These are phyloP conservation scores for Pythium utonaiense DNA, from an alignment of 352 stramenopile species.

Conservation along the genomic window DNA sequence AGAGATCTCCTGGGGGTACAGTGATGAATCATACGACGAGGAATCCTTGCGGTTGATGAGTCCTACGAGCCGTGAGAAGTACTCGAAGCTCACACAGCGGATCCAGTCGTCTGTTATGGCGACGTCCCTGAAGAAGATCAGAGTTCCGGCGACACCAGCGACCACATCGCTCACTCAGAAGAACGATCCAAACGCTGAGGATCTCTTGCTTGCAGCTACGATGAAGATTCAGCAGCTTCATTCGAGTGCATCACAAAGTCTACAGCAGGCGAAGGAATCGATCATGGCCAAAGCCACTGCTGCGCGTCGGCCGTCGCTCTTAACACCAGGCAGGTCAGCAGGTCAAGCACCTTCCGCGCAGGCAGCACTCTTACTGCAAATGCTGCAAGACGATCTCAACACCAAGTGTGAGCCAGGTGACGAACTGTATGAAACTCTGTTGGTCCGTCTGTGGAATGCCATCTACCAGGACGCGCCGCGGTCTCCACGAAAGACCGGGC, in stretches of 20 bases:
- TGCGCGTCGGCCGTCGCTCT: constrained; percentile 4
- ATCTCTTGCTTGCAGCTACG: constrained; percentile 51
- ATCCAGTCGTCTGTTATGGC: constrained; percentile 32
- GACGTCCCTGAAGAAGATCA: constrained; percentile 40
- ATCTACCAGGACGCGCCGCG: constrained; percentile 38
- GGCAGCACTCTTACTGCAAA: constrained; percentile 37
- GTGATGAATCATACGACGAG: constrained; percentile 11
- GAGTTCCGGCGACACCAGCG: constrained; percentile 38
- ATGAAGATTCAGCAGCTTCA: constrained; percentile 52
- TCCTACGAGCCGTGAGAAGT: constrained; percentile 11
- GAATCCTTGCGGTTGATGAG: constrained; percentile 5
- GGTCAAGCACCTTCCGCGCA: constrained; percentile 30
- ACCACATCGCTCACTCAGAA: constrained; percentile 51
- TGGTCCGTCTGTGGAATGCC: constrained; percentile 60
- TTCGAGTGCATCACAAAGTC: constrained; percentile 29
- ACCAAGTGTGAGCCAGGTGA: constrained; percentile 58
- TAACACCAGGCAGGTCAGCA: neutral
- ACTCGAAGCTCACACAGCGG: constrained; percentile 27
- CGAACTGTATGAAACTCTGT: constrained; percentile 55
- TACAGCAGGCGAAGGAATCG: constrained; percentile 32
- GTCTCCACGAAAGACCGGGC: constrained; percentile 11
- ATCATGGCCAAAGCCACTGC: constrained; percentile 28
- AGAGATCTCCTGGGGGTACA: constrained; percentile 18
- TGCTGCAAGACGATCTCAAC: constrained; percentile 61
- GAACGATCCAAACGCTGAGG: constrained; percentile 56